These are phyloP conservation scores for Saturnispora saitoi DNA, from an alignment of 805 yeast species.

Conservation along the genomic window DNA sequence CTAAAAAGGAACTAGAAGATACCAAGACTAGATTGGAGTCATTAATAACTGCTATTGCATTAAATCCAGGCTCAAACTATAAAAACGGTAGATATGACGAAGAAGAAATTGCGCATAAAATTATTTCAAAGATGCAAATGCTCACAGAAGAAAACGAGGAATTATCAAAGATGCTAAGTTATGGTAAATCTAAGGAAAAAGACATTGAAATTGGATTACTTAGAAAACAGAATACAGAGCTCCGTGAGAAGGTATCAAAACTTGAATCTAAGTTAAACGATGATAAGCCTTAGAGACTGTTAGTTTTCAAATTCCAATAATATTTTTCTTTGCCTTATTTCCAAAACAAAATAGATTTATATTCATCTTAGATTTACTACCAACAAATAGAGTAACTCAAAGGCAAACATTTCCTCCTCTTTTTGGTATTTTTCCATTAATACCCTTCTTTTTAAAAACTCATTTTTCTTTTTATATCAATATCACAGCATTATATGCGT, in stretches of 20 bases:
- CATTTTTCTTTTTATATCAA: too few species aligned
- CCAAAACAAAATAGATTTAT: neutral
- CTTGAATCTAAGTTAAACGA: constrained; percentile 21
- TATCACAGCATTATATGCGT: too few species aligned
- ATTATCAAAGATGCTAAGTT: constrained; percentile 61
- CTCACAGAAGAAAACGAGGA: constrained; percentile 63
- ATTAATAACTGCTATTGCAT: constrained; percentile 44
- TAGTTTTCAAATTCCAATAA: neutral
- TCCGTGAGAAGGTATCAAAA: constrained; percentile 30
- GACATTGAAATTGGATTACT: constrained; percentile 60
- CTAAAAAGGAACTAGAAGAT: constrained; percentile 44
- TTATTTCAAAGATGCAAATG: constrained; percentile 50
- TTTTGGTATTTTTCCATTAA: neutral
- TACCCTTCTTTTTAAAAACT: neutral
- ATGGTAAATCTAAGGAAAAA: constrained; percentile 66
- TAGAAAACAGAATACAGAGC: constrained; percentile 40
- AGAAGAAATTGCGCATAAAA: constrained; percentile 66
- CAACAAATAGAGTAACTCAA: neutral
- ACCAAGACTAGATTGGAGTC: constrained; percentile 59
- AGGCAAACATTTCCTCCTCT: neutral
- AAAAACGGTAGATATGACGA: constrained; percentile 60
- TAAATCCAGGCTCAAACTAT: constrained; percentile 41
- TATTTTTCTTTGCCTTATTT: neutral
- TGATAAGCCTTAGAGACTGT: constrained; percentile 2
- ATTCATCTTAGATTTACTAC: neutral